Evolutionary conservation across 129 eudicot genomes (phyloP), one percentile per base, ranked within the genome.

Genomic region (Mikania micrantha): DNA sequence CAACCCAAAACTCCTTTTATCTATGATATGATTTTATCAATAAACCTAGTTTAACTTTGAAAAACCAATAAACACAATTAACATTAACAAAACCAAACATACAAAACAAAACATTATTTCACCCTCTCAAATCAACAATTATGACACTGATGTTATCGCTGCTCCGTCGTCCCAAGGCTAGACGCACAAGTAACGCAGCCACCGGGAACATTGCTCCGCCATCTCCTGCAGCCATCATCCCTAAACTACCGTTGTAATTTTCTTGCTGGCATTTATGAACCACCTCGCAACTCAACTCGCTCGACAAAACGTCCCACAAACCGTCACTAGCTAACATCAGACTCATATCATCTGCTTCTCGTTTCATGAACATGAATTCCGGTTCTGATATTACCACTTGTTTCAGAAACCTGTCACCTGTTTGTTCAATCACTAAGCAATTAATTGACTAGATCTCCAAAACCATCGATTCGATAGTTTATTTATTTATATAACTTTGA

Each of bases 251-350:
- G 9, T 31, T 66, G 15, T 11, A 48, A 74, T 56, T 70, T 41
- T 80, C 81, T 65, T 29, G 74, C 17, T 77, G 78, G 40, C 85
- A 80, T 34, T 70, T 32, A 45, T 42, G 74, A 22, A 77, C 81
- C 1, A 85, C 79, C 66, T 73, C 67, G 28, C 90, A 78, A 7
- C 72, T 56, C 73, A 78, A 16, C 15, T 78, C 82, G 29, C 15
- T 81, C 3, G 90, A 34, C 29, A 85, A 21, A 60, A 84, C 90
- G 31, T 84, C 90, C 86, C 86, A 84, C 69, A 84, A 28, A 1
- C 90, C 90, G 38, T 84, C 90, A 22, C 80, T 85, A 7, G 76
- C 90, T 22, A 85, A 36, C 32, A 85, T 76, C 75, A 85, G 19
- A 22, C 78, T 78, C 73, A 64, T 75, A 12, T 85, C 90, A 22